Percentiles rank a stretch among this genome's conserved stretches.
Evolutionary conservation across 768 basidiomycete genomes (phyloP).

Genomic region (Neoboletus subvelutipes): DNA sequence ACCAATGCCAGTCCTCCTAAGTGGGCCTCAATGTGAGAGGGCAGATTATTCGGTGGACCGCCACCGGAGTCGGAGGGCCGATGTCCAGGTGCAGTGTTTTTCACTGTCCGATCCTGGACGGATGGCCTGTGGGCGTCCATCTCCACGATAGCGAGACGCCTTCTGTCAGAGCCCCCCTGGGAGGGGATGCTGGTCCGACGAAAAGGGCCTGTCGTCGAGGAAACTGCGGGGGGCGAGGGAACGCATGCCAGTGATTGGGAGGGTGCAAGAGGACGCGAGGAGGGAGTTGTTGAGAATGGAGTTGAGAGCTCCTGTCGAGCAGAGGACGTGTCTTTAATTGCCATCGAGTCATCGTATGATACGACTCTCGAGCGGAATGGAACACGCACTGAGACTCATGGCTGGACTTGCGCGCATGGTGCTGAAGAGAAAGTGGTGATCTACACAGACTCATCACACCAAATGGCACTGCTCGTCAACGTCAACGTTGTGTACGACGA

Average conservation of each 20-base stretch:
- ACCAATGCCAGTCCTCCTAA: conserved; percentile 57
- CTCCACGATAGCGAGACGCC: conserved; percentile 66
- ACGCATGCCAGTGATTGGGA: conserved; percentile 16
- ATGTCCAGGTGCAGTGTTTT: conserved; percentile 10
- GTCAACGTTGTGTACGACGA: neutral
- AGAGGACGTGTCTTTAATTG: conserved; percentile 44
- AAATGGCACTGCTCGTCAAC: conserved; percentile 9
- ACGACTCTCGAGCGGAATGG: neutral
- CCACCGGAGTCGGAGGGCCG: conserved; percentile 27
- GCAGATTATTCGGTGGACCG: conserved; percentile 32
- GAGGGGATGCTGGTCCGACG: conserved; percentile 54
- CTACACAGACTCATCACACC: conserved; percentile 15
- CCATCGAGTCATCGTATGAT: too few relatives aligned
- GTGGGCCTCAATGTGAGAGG: conserved; percentile 40
- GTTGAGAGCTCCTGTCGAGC: conserved; percentile 25
- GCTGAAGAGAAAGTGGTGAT: neutral
- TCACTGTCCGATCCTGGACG: conserved; percentile 27
- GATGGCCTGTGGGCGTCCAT: conserved; percentile 40
- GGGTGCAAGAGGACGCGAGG: conserved; percentile 10
- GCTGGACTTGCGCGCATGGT: conserved; percentile 16
- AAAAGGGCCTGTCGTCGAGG: conserved; percentile 32
- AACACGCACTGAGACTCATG: conserved; percentile 17
- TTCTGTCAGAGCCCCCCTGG: conserved; percentile 60
- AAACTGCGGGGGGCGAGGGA: conserved; percentile 29
- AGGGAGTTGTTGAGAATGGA: too few relatives aligned